A percentile compares a stretch with the other conserved stretches of the same genome.
Evolutionary conservation across 2,329 filamentous ascomycete genomes (phyloP).

Genomic region (Ophiocordyceps unilateralis): DNA sequence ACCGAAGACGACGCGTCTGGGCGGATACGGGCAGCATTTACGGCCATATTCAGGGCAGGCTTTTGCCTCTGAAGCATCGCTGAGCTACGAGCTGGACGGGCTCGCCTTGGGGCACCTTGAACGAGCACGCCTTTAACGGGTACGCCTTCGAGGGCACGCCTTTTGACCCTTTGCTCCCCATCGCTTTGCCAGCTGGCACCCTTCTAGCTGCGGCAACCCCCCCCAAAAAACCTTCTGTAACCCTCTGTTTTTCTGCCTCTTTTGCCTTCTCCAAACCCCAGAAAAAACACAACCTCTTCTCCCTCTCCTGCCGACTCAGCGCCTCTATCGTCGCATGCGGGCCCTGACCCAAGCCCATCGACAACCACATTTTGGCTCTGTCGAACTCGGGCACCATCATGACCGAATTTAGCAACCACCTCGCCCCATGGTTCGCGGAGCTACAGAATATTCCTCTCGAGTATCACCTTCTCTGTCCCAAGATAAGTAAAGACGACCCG

Average conservation of each 20-base stretch:
- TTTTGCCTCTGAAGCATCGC: background rate
- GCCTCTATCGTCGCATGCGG: no score
- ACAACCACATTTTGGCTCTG: background rate
- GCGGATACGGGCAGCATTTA: background rate
- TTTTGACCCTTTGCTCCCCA: background rate
- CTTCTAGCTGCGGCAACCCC: background rate
- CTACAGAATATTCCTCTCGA: slow-evolving; percentile 25
- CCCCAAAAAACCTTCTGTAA: background rate
- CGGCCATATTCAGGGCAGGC: background rate
- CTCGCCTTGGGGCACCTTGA: background rate
- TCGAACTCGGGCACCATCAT: slow-evolving; percentile 11
- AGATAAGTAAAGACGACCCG: slow-evolving; percentile 41
- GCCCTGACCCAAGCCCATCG: background rate
- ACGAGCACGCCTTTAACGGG: background rate
- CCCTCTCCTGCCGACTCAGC: no score
- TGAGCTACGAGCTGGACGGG: background rate
- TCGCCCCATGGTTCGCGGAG: slow-evolving; percentile 25
- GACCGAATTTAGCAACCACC: slow-evolving; percentile 21
- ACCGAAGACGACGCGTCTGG: background rate
- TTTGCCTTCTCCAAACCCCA: background rate
- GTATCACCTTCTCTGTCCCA: slow-evolving; percentile 52
- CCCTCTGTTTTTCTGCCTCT: background rate
- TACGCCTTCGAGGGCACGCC: background rate
- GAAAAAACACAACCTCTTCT: no score
- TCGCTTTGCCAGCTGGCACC: background rate